Conservation (phyloP, 2,329 filamentous ascomycete species). For the Exophiala aquamarina region DNA sequence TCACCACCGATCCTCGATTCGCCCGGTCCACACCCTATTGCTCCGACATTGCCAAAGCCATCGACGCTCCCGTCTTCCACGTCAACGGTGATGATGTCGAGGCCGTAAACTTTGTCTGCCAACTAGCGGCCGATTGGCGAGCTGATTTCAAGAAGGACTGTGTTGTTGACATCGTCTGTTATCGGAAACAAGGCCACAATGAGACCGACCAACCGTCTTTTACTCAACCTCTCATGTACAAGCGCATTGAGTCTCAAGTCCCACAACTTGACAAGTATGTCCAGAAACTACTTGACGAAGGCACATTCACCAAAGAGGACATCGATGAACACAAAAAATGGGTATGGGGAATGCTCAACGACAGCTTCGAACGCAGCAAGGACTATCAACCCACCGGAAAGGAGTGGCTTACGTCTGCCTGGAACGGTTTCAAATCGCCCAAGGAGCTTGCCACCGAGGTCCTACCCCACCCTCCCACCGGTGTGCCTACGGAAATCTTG, state of each 20-base stretch:
- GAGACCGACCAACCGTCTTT: conserved; percentile 99
- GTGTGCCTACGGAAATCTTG: conserved; percentile 69
- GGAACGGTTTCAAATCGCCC: conserved; percentile 99
- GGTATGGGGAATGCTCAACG: conserved; percentile 99
- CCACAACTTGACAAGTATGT: conserved; percentile 88
- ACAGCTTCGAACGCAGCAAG: conserved; percentile 95
- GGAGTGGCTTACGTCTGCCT: conserved; percentile 97
- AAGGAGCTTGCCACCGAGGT: conserved; percentile 96
- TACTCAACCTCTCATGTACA: conserved; percentile 99
- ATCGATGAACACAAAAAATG: conserved; percentile 99
- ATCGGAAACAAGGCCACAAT: conserved; percentile 98
- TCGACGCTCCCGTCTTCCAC: conserved; percentile 97
- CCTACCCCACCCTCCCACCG: conserved; percentile 85
- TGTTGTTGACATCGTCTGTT: conserved; percentile 97
- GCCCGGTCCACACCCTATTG: conserved; percentile 97
- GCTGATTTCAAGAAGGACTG: conserved; percentile 98
- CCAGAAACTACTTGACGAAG: conserved; percentile 84
- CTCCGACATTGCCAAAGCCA: conserved; percentile 98
- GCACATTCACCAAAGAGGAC: conserved; percentile 95
- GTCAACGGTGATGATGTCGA: conserved; percentile 99
- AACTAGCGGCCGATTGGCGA: conserved; percentile 95
- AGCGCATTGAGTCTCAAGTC: conserved; percentile 83
- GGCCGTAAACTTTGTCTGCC: conserved; percentile 97
- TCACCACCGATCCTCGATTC: conserved; percentile 97
- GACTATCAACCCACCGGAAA: conserved; percentile 95